Conservation (phyloP, 148 eudicot genomes). For the Silene latifolia region DNA sequence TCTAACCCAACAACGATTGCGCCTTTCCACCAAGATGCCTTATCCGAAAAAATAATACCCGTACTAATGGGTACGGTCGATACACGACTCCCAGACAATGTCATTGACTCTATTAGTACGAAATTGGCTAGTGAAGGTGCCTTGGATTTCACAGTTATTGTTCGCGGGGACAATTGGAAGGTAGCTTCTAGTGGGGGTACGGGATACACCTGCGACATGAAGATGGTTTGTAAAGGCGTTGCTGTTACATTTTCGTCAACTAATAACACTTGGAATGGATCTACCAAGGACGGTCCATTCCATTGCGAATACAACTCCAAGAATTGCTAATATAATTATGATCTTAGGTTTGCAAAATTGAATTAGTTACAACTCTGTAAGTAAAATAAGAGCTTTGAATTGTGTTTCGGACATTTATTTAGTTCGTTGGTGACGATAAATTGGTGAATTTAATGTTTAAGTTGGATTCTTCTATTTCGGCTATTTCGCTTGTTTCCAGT, state of each 20-base stretch:
- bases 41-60: background rate
- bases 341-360: too few relatives aligned
- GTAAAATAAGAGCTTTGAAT: too few relatives aligned
- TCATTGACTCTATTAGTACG: background rate
- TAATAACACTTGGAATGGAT: background rate
- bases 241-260: background rate
- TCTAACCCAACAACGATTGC: background rate
- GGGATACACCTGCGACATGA: background rate
- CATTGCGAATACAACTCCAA: background rate
- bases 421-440: too few relatives aligned
- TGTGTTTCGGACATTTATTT: too few relatives aligned
- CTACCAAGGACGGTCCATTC: background rate
- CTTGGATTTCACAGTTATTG: background rate
- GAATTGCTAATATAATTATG: too few relatives aligned
- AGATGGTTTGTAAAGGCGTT: background rate
- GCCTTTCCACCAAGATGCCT: too few relatives aligned
- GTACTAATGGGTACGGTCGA: background rate
- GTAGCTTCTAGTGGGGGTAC: too few relatives aligned
- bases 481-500: too few relatives aligned
- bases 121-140: background rate
- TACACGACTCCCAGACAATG: background rate
- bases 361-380: too few relatives aligned
- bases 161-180: too few relatives aligned
- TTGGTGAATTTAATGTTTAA: too few relatives aligned
- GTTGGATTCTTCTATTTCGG: too few relatives aligned